Evolutionary conservation across 2,329 filamentous ascomycete species (phyloP).

Genomic region (Pestalotiopsis sp.): DNA sequence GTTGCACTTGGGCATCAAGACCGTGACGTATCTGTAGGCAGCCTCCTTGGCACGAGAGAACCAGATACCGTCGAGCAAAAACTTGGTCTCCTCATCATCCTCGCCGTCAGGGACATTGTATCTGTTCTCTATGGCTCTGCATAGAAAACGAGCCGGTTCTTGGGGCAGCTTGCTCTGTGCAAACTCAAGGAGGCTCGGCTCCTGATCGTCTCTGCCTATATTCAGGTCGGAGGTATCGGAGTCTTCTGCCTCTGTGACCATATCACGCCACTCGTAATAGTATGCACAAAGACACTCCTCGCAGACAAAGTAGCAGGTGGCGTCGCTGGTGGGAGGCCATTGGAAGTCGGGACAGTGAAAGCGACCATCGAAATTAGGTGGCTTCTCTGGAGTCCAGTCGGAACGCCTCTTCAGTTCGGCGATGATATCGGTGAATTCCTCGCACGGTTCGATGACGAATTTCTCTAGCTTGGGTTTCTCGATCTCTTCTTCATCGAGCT

Average conservation of each 20-base stretch:
- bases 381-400: not conserved
- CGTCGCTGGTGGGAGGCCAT: constrained; percentile 18
- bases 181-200: not conserved
- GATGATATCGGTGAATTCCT: constrained; percentile 4
- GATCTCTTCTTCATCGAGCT: not conserved
- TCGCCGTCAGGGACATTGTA: not conserved
- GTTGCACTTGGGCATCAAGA: constrained; percentile 23
- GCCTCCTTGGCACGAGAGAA: not conserved
- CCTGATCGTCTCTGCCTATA: not conserved
- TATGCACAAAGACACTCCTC: constrained; percentile 18
- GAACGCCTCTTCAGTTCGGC: not conserved
- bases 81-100: not conserved
- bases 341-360: constrained; percentile 17
- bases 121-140: not conserved
- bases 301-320: constrained; percentile 14
- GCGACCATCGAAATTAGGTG: not conserved
- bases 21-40: constrained; percentile 13
- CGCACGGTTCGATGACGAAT: not conserved
- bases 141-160: not conserved
- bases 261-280: not conserved
- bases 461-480: not conserved
- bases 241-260: not conserved
- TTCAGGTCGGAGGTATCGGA: not conserved
- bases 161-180: too few relatives aligned
- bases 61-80: constrained; percentile 3